Percentiles rank a stretch among this genome's conserved stretches.
Evolutionary conservation across 2,329 filamentous ascomycete genomes (phyloP).

Genomic region (Lasiodiplodia citricola): DNA sequence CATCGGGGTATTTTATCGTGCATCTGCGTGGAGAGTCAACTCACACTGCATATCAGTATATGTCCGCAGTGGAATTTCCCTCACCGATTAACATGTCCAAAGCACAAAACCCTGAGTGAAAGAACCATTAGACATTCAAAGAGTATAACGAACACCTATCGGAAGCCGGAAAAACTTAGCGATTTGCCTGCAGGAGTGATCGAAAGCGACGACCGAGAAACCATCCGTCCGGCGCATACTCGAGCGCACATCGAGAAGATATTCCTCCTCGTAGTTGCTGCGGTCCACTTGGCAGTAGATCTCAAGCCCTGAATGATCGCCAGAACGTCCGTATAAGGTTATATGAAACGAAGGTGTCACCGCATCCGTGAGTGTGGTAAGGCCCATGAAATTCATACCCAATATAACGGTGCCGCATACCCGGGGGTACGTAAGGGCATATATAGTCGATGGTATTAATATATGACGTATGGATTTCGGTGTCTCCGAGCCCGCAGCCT

Average conservation of each 20-base stretch:
- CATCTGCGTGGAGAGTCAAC: background rate
- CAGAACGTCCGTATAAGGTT: conserved; percentile 3
- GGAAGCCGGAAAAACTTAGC: background rate
- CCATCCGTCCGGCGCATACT: background rate
- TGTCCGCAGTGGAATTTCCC: background rate
- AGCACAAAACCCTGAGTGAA: background rate
- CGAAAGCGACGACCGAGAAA: background rate
- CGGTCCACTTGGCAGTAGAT: background rate
- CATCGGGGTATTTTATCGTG: background rate
- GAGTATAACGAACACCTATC: background rate
- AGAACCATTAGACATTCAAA: background rate
- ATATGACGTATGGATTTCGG: background rate
- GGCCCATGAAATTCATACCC: background rate
- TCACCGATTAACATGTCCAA: background rate
- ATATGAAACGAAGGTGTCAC: background rate
- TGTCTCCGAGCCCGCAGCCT: no score
- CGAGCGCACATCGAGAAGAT: background rate
- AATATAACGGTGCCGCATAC: background rate
- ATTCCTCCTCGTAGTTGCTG: background rate
- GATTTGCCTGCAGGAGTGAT: background rate
- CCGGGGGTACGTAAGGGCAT: conserved; percentile 5
- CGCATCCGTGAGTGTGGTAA: background rate
- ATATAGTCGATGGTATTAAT: background rate
- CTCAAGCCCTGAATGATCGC: conserved; percentile 1
- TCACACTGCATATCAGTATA: background rate